A percentile compares a stretch with the other conserved stretches of the same genome.
phyloP scores from a whole-genome alignment of 768 basidiomycete species.

The Cystoderma amianthinum region DNA sequence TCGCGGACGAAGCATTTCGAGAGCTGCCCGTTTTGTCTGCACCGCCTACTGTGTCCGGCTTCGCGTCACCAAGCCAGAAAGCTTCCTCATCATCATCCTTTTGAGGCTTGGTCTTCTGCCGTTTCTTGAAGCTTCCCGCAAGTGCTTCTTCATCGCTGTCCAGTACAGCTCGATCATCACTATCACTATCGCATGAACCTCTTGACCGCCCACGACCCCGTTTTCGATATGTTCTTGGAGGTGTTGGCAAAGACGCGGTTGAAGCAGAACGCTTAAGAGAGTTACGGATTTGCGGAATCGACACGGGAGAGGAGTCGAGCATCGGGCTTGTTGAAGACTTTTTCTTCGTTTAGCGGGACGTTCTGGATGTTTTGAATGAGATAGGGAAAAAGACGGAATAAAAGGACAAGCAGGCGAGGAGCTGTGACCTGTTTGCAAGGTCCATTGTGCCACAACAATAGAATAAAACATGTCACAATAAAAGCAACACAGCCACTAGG shows the following conservation, averaged over 20 bases:
- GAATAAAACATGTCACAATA: not conserved
- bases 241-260: conserved; percentile 57
- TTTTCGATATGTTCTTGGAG: conserved; percentile 52
- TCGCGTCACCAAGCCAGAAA: conserved; percentile 37
- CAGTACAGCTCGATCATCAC: conserved; percentile 16
- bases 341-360: not conserved
- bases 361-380: not conserved
- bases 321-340: conserved; percentile 8
- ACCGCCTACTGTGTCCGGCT: conserved; percentile 10
- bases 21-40: conserved; percentile 5
- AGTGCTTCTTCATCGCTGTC: conserved; percentile 25
- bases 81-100: conserved; percentile 42
- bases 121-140: conserved; percentile 26
- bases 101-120: conserved; percentile 23
- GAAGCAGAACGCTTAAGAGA: conserved; percentile 60
- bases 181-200: conserved; percentile 38
- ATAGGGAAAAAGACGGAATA: not conserved
- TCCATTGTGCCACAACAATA: not conserved
- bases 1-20: not conserved
- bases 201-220: conserved; percentile 35
- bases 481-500: not conserved
- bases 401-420: not conserved
- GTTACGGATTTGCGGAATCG: conserved; percentile 23
- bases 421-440: not conserved
- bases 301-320: conserved; percentile 26